These are phyloP conservation scores for Quercus wislizeni DNA, from an alignment of 306 rosid genomes.

Conservation along the genomic window DNA sequence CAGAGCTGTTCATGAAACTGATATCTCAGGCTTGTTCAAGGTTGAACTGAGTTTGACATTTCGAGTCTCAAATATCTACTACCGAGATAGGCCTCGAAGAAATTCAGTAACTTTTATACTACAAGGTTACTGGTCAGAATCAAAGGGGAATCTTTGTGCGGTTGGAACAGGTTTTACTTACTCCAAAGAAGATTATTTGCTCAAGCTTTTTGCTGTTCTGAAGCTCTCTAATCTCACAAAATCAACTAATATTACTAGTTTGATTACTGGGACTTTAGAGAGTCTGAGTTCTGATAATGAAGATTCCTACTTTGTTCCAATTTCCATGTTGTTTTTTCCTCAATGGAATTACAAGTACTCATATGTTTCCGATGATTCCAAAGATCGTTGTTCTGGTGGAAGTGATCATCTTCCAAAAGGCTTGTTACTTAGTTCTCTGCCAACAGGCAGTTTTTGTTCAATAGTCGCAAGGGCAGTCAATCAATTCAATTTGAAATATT, in stretches of 20 bases:
- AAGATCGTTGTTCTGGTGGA: conserved; percentile 4
- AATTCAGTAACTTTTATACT: conserved; percentile 15
- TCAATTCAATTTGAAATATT: conserved; percentile 37
- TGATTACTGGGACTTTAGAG: conserved; percentile 57
- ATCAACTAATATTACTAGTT: conserved; percentile 27
- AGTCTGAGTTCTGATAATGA: conserved; percentile 36
- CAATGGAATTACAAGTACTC: conserved; percentile 31
- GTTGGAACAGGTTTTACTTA: conserved; percentile 34
- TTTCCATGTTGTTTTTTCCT: conserved; percentile 47
- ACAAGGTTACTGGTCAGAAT: conserved; percentile 53
- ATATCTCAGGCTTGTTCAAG: conserved; percentile 28
- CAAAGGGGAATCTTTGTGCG: conserved; percentile 52
- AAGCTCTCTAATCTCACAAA: conserved; percentile 45
- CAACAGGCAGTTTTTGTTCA: conserved; percentile 26
- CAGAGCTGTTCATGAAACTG: conserved; percentile 14
- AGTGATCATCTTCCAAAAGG: conserved; percentile 27
- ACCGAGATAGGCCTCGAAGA: neutral
- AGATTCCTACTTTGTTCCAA: conserved; percentile 29
- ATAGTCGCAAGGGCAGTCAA: neutral
- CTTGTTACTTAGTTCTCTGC: conserved; percentile 22
- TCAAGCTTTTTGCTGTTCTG: conserved; percentile 27
- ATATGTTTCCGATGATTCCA: conserved; percentile 27
- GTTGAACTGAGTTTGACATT: conserved; percentile 22
- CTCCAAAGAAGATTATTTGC: conserved; percentile 20
- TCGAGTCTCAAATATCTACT: neutral